Evolutionary conservation across 1,139 yeast species (phyloP).

Genomic region (Pichia sp.): DNA sequence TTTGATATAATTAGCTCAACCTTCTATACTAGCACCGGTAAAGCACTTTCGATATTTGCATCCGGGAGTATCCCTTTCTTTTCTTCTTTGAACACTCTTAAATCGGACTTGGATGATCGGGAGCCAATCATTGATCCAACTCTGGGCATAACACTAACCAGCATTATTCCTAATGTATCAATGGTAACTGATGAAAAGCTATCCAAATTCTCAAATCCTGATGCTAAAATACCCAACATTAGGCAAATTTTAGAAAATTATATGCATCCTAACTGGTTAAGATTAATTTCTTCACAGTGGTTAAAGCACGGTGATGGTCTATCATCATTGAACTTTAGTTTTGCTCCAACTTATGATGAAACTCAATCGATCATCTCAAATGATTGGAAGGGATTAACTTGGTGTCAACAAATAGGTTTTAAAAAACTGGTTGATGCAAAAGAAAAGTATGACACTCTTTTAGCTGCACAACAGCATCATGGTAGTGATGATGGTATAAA

Average conservation of each 20-base stretch:
- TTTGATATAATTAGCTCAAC: slow-evolving; percentile 63
- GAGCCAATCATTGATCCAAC: slow-evolving; percentile 53
- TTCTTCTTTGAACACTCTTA: slow-evolving; percentile 55
- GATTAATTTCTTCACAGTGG: slow-evolving; percentile 82
- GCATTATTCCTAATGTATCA: slow-evolving; percentile 51
- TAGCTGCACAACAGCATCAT: neutral
- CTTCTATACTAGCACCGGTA: slow-evolving; percentile 59
- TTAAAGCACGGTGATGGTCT: slow-evolving; percentile 55
- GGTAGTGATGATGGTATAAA: slow-evolving; percentile 6
- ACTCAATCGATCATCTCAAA: slow-evolving; percentile 62
- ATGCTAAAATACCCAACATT: slow-evolving; percentile 53
- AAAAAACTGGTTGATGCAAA: slow-evolving; percentile 43
- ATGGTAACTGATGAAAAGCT: slow-evolving; percentile 34
- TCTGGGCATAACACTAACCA: slow-evolving; percentile 50
- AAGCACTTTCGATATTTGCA: slow-evolving; percentile 47
- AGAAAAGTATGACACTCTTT: slow-evolving; percentile 20
- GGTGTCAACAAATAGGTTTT: slow-evolving; percentile 75
- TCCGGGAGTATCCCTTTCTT: slow-evolving; percentile 57
- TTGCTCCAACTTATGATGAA: slow-evolving; percentile 79
- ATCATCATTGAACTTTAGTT: slow-evolving; percentile 48
- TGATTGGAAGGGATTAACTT: slow-evolving; percentile 61
- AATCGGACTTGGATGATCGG: slow-evolving; percentile 65
- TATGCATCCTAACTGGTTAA: slow-evolving; percentile 84
- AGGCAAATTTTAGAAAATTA: slow-evolving; percentile 67
- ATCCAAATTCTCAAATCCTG: slow-evolving; percentile 38